phyloP scores from a whole-genome alignment of 2,329 filamentous ascomycete genomes.

The Fusarium succisae region DNA sequence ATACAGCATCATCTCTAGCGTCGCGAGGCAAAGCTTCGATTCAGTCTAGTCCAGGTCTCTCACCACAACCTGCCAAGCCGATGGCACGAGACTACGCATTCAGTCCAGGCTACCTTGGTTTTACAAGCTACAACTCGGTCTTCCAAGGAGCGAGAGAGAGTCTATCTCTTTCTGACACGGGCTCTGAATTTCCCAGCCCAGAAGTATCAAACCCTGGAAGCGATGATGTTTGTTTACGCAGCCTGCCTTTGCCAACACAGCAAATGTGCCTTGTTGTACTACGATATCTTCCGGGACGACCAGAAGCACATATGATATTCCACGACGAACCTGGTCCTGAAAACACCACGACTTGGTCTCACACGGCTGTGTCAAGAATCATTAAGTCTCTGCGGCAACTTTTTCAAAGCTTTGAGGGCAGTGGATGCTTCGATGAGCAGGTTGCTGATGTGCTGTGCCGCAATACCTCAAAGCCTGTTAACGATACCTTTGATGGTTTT shows the following conservation, averaged over 20 bases:
- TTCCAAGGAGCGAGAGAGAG: slow-evolving; percentile 54
- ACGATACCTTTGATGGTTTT: slow-evolving; percentile 46
- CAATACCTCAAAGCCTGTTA: slow-evolving; percentile 51
- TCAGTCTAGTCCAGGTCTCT: background rate
- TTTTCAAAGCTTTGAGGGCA: slow-evolving; percentile 42
- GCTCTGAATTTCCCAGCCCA: background rate
- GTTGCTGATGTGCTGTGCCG: slow-evolving; percentile 49
- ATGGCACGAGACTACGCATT: slow-evolving; percentile 28
- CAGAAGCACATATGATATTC: slow-evolving; percentile 24
- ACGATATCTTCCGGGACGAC: slow-evolving; percentile 16
- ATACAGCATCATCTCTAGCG: slow-evolving; percentile 33
- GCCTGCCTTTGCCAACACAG: slow-evolving; percentile 33
- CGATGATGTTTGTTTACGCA: slow-evolving; percentile 12
- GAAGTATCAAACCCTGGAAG: background rate
- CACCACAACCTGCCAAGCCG: slow-evolving; percentile 5
- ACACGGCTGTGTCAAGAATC: slow-evolving; percentile 45
- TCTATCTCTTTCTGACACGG: slow-evolving; percentile 45
- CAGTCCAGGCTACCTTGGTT: slow-evolving; percentile 54
- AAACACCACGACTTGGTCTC: slow-evolving; percentile 46
- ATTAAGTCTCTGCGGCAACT: slow-evolving; percentile 46
- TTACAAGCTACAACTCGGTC: slow-evolving; percentile 54
- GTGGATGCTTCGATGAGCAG: slow-evolving; percentile 47
- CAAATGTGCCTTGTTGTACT: slow-evolving; percentile 31
- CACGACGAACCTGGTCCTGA: background rate
- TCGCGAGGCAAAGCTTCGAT: slow-evolving; percentile 10